Evolutionary conservation across 768 basidiomycete genomes (phyloP).

Genomic region (Russula vinacea): DNA sequence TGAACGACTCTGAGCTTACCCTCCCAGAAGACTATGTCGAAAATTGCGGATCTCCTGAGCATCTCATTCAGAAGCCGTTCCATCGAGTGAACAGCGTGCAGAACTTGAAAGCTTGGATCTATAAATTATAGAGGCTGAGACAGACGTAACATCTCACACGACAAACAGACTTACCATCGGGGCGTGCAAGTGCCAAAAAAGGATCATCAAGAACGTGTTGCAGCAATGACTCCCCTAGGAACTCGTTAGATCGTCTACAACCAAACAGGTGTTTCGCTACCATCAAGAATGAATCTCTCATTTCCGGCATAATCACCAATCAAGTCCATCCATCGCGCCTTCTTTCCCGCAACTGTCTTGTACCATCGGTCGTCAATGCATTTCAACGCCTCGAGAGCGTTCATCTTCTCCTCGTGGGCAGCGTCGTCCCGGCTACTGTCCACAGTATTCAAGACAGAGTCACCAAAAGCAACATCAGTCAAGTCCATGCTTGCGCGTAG

Average conservation of each 20-base stretch:
- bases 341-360: conserved; percentile 34
- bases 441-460: not conserved
- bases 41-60: conserved; percentile 47
- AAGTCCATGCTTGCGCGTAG: not conserved
- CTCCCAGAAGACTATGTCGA: conserved; percentile 64
- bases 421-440: not conserved
- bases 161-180: conserved; percentile 39
- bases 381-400: conserved; percentile 32
- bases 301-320: conserved; percentile 67
- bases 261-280: conserved; percentile 35
- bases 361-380: conserved; percentile 44
- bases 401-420: conserved; percentile 2
- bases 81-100: conserved; percentile 56
- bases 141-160: not conserved
- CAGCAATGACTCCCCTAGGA: conserved; percentile 59
- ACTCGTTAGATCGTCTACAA: not conserved
- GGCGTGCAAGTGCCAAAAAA: conserved; percentile 53
- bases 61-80: conserved; percentile 54
- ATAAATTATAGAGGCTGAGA: not conserved
- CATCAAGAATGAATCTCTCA: conserved; percentile 65
- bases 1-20: conserved; percentile 36
- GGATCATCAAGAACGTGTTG: conserved; percentile 58
- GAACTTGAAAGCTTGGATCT: conserved; percentile 59
- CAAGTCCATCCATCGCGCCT: conserved; percentile 62
- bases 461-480: not conserved